Evolutionary conservation across 495 filamentous ascomycete species (phyloP), one percentile per base, ranked within the genome.

Genomic region (Trichodelitschia bisporula): DNA sequence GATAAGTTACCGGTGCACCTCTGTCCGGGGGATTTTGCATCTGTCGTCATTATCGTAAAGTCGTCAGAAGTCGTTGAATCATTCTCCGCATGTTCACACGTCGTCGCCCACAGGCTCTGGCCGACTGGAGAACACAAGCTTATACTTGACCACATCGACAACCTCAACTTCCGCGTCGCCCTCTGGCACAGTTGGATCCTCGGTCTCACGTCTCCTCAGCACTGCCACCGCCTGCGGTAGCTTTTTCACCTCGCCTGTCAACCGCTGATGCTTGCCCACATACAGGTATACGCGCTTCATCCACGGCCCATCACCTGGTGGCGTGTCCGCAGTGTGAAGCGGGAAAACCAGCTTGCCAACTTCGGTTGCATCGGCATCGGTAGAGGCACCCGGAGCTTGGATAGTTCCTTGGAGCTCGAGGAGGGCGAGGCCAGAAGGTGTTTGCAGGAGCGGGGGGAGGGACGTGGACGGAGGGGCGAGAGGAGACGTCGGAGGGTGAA

Each of bases 221-320:
- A 95, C 60, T 6, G 71, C 89, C 39, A 93, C 42, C 9, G 83
- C 68, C 35, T 66, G 73, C 3, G 58, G 56, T 4, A 95, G 47
- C 42, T 77, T 86, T 62, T 80, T 89, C 5, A 89, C 69, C 47
- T 95, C 80, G 6, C 86, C 86, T 1, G 68, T 74, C 47, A 97
- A 61, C 28, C 84, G 63, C 54, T 97, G 86, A 44, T 93, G 74
- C 48, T 70, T 61, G 8, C 86, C 86, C 3, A 93, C 64, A 44
- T 82, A 91, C 19, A 95, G 48, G 48, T 86, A 77, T 16, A 77
- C 79, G 21, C 61, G 55, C 49, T 82, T 86, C 77, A 84, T 86
- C 83, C 82, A 90, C 14, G 59, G 58, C 4, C 59, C 66, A 29
- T 54, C 55, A 17, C 49, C 44, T 1, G 45, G 36, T 15, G 53